These are phyloP conservation scores for Gossypium raimondii DNA, from an alignment of 345 rosid genomes.

Conservation along the genomic window DNA sequence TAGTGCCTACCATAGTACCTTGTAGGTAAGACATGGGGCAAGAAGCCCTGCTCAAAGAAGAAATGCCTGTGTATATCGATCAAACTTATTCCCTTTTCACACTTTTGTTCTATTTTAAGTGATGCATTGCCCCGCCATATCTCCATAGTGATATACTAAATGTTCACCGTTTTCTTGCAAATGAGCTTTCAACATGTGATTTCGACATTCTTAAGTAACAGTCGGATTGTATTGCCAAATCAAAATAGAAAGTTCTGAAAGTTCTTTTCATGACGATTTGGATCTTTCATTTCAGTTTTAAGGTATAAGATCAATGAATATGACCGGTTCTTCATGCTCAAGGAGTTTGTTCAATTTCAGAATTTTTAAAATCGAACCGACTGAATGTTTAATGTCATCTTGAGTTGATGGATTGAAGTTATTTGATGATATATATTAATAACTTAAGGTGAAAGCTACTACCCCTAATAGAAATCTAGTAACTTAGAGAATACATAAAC, in stretches of 20 bases:
- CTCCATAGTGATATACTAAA: conserved; percentile 1
- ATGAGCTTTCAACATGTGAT: conserved; percentile 6
- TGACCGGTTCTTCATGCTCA: background rate
- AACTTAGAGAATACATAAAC: conserved; percentile 1
- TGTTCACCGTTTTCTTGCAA: background rate
- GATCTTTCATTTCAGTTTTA: too few species aligned
- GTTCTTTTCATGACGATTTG: background rate
- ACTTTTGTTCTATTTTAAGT: background rate
- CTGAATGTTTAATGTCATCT: background rate
- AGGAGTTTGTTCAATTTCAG: background rate
- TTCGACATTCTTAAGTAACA: background rate
- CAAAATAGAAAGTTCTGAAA: background rate
- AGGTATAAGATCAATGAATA: too few species aligned
- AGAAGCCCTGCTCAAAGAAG: background rate
- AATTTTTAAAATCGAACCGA: too few species aligned
- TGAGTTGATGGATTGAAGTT: background rate
- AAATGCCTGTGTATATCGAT: background rate
- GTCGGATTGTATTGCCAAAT: background rate
- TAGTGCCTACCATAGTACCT: background rate
- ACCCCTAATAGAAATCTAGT: background rate
- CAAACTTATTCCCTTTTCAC: background rate
- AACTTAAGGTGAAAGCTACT: background rate
- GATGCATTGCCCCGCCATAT: background rate
- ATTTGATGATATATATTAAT: background rate
- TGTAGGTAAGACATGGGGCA: background rate